A percentile compares a stretch with the other conserved stretches of the same genome.
Evolutionary conservation across 441 rosid genomes (phyloP).

Genomic region (Isatis lusitanica): DNA sequence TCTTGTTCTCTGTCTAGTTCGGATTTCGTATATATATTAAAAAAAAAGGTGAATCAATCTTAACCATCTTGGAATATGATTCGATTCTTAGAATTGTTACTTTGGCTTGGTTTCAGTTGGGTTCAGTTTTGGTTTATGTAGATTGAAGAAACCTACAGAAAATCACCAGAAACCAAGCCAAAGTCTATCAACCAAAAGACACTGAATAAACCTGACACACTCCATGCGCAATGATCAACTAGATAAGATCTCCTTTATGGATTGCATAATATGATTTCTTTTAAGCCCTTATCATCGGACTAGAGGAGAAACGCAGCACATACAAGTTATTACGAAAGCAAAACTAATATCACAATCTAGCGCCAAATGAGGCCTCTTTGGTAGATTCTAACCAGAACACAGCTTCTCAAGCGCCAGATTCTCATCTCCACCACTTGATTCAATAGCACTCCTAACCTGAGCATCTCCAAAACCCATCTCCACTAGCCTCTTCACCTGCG

Average conservation of each 20-base stretch:
- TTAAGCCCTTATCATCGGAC: slow-evolving; percentile 13
- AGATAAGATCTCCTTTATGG: slow-evolving; percentile 13
- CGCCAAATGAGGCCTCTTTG: slow-evolving; percentile 10
- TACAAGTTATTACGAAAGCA: neutral
- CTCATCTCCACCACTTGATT: slow-evolving; percentile 87
- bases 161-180: too few relatives aligned
- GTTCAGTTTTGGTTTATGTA: too few relatives aligned
- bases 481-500: slow-evolving; percentile 76
- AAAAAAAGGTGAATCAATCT: too few relatives aligned
- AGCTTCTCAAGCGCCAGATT: slow-evolving; percentile 92
- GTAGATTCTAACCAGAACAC: slow-evolving; percentile 51
- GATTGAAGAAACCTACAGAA: too few relatives aligned
- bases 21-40: too few relatives aligned
- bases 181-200: neutral
- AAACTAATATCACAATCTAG: slow-evolving; percentile 15
- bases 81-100: too few relatives aligned
- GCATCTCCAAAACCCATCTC: slow-evolving; percentile 94
- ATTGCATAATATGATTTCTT: neutral
- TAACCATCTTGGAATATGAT: too few relatives aligned
- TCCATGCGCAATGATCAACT: slow-evolving; percentile 1
- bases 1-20: too few relatives aligned
- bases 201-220: neutral
- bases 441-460: slow-evolving; percentile 73
- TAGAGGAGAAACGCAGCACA: neutral
- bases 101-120: too few relatives aligned